Evolutionary conservation across 1,284 basidiomycete genomes (phyloP).

Genomic region (Pholiota adiposa): DNA sequence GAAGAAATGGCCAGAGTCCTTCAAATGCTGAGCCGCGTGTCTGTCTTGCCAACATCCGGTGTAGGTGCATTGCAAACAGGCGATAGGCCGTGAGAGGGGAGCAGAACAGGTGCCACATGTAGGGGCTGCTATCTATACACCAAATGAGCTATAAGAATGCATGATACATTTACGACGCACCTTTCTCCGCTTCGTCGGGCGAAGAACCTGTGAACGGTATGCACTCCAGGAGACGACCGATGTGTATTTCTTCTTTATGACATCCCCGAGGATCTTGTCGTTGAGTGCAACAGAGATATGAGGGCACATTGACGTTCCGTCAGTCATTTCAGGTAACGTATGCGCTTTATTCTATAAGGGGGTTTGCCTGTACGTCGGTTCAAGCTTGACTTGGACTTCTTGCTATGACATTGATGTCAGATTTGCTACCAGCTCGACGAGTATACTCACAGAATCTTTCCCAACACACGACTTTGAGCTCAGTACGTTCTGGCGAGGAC

Average conservation of each 20-base stretch:
- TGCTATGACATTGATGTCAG: neutral
- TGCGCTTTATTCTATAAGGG: neutral
- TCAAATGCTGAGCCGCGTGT: slow-evolving; percentile 63
- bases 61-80: slow-evolving; percentile 79
- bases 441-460: neutral
- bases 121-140: slow-evolving; percentile 48
- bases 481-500: neutral
- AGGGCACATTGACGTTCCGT: slow-evolving; percentile 32
- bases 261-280: slow-evolving; percentile 25
- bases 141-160: neutral
- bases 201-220: slow-evolving; percentile 39
- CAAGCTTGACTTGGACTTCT: neutral
- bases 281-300: slow-evolving; percentile 39
- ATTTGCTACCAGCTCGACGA: neutral
- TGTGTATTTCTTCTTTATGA: slow-evolving; percentile 41
- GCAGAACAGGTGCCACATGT: slow-evolving; percentile 67
- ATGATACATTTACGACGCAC: slow-evolving; percentile 29
- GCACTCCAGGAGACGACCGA: slow-evolving; percentile 48
- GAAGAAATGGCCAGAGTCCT: slow-evolving; percentile 62
- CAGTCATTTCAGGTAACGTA: neutral
- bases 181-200: slow-evolving; percentile 45
- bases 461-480: neutral
- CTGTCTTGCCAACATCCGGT: slow-evolving; percentile 72
- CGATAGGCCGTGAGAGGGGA: slow-evolving; percentile 71
- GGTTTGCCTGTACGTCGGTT: neutral